phyloP scores from a whole-genome alignment of 345 rosid species.

The Draba incana region DNA sequence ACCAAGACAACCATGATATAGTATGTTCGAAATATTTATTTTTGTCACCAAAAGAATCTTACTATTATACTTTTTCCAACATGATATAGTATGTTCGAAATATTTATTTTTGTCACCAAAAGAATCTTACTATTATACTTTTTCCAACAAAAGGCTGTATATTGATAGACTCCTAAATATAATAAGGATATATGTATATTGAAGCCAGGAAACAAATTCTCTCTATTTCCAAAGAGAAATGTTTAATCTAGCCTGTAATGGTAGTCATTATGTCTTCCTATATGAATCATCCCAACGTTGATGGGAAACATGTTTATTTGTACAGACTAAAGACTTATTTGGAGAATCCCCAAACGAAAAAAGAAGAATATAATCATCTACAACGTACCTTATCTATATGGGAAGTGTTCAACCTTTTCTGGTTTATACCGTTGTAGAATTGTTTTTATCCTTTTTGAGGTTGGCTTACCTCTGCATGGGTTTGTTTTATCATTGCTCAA shows the following conservation, averaged over 20 bases:
- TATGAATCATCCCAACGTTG: constrained; percentile 17
- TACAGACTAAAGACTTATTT: too few species aligned
- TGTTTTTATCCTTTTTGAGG: too few species aligned
- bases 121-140: background rate
- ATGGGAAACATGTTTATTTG: constrained; percentile 38
- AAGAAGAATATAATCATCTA: too few species aligned
- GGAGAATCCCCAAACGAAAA: too few species aligned
- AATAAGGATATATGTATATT: constrained; percentile 1
- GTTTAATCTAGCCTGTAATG: constrained; percentile 24
- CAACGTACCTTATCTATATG: background rate
- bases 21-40: background rate
- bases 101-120: background rate
- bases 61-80: constrained; percentile 9
- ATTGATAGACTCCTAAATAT: constrained; percentile 1
- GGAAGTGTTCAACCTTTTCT: too few species aligned
- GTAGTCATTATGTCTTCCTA: constrained; percentile 30
- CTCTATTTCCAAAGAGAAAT: background rate
- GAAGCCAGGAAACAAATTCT: background rate
- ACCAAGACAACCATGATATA: background rate
- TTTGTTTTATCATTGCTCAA: too few species aligned
- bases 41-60: background rate
- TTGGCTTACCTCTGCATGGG: too few species aligned
- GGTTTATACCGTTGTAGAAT: too few species aligned
- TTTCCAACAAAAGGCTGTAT: constrained; percentile 29
- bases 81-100: constrained; percentile 7